Percentiles rank a stretch among this genome's conserved stretches.
phyloP scores from a whole-genome alignment of 2,329 filamentous ascomycete genomes.

The Lojkania enalia region DNA sequence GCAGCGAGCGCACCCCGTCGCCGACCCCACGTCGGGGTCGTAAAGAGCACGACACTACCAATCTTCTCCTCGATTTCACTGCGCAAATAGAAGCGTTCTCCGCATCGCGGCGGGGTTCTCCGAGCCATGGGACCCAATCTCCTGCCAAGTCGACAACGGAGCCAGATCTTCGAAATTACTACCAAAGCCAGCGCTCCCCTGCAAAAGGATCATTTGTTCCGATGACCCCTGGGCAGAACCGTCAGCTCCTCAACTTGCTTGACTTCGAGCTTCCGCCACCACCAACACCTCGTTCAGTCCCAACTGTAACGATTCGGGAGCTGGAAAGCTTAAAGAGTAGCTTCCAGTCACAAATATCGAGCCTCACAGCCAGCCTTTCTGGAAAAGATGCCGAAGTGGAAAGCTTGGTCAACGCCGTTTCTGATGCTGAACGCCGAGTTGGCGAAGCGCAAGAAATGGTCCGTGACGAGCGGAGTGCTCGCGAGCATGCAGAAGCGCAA shows the following conservation, averaged over 20 bases:
- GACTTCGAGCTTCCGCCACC: constrained; percentile 94
- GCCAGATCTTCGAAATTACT: constrained; percentile 53
- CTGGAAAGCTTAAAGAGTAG: constrained; percentile 88
- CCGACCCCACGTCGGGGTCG: constrained; percentile 58
- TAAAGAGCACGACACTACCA: constrained; percentile 66
- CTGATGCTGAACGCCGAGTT: constrained; percentile 88
- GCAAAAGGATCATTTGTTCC: constrained; percentile 32
- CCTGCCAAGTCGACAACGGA: constrained; percentile 56
- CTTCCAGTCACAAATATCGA: constrained; percentile 90
- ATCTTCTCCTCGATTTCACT: constrained; percentile 84
- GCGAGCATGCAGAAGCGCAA: constrained; percentile 73
- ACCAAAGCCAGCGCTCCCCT: constrained; percentile 39
- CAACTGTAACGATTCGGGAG: constrained; percentile 87
- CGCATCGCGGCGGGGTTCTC: constrained; percentile 45
- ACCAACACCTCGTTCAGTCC: constrained; percentile 88
- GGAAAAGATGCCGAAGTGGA: constrained; percentile 91
- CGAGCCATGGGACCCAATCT: constrained; percentile 45
- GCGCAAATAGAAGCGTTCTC: constrained; percentile 68
- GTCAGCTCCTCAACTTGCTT: constrained; percentile 51
- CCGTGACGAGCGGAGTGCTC: constrained; percentile 72
- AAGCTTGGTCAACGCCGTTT: constrained; percentile 83
- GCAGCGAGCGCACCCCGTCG: constrained; percentile 49
- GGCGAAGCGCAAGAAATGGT: constrained; percentile 83
- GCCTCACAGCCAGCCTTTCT: constrained; percentile 86
- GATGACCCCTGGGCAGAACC: constrained; percentile 37